phyloP scores from a whole-genome alignment of 1,139 yeast species.

The Magnusiomyces tetraspermus region DNA sequence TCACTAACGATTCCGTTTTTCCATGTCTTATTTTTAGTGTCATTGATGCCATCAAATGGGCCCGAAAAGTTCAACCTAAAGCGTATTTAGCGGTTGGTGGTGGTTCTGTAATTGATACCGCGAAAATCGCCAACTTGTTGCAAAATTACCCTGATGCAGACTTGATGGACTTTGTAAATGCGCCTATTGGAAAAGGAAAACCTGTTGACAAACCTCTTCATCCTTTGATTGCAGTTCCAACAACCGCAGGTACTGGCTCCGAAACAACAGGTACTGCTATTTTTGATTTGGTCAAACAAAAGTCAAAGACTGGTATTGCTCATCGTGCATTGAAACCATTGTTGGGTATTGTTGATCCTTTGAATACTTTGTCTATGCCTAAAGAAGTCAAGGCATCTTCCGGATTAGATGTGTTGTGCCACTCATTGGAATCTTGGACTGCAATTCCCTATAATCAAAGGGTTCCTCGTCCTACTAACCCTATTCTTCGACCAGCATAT shows the following conservation, averaged over 20 bases:
- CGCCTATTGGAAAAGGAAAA: slow-evolving; percentile 36
- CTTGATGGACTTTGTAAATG: slow-evolving; percentile 35
- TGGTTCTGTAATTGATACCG: slow-evolving; percentile 37
- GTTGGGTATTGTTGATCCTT: slow-evolving; percentile 37
- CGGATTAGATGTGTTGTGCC: slow-evolving; percentile 40
- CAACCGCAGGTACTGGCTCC: slow-evolving; percentile 41
- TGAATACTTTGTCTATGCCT: slow-evolving; percentile 37
- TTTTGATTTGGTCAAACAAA: slow-evolving; percentile 30
- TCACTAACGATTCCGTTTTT: neutral
- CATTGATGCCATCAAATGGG: slow-evolving; percentile 35
- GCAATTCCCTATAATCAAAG: slow-evolving; percentile 36
- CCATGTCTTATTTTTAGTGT: slow-evolving; percentile 19
- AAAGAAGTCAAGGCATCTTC: slow-evolving; percentile 37
- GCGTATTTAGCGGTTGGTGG: slow-evolving; percentile 38
- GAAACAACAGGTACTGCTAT: slow-evolving; percentile 40
- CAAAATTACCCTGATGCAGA: slow-evolving; percentile 34
- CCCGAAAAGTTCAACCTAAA: slow-evolving; percentile 30
- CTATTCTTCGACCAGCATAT: slow-evolving; percentile 35
- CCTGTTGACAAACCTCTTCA: slow-evolving; percentile 30
- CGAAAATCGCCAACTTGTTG: slow-evolving; percentile 35
- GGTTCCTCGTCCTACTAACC: slow-evolving; percentile 34
- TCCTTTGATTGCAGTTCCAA: slow-evolving; percentile 38
- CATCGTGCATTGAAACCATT: slow-evolving; percentile 34
- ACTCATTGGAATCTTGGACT: slow-evolving; percentile 38
- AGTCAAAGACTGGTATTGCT: slow-evolving; percentile 37